phyloP scores from a whole-genome alignment of 2,329 filamentous ascomycete genomes.

The Didymella exigua region DNA sequence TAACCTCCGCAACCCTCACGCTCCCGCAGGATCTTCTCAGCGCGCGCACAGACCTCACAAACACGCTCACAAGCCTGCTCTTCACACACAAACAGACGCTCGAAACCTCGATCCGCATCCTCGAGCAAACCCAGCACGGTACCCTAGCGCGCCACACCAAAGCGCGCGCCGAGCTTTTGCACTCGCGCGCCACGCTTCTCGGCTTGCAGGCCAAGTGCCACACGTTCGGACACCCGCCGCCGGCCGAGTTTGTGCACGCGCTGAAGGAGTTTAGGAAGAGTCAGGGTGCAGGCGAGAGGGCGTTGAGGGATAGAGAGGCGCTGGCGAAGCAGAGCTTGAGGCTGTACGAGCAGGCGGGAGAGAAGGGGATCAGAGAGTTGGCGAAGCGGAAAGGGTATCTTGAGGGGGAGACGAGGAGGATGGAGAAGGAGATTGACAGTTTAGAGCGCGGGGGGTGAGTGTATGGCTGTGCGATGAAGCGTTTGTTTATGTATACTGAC shows the following conservation, averaged over 20 bases:
- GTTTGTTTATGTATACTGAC: neutral
- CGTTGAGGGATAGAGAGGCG: conserved; percentile 39
- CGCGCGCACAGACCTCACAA: conserved; percentile 42
- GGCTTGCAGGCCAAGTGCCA: conserved; percentile 49
- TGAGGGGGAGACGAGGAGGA: conserved; percentile 41
- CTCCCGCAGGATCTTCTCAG: conserved; percentile 35
- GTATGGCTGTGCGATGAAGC: neutral
- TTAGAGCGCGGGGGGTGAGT: conserved; percentile 28
- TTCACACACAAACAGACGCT: conserved; percentile 46
- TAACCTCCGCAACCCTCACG: conserved; percentile 15
- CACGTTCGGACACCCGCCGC: conserved; percentile 34
- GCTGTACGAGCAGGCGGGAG: conserved; percentile 44
- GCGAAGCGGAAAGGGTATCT: conserved; percentile 49
- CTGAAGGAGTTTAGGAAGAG: conserved; percentile 41
- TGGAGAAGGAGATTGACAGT: conserved; percentile 39
- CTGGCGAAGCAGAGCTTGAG: conserved; percentile 44
- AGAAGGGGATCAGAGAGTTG: conserved; percentile 48
- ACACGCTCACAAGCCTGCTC: conserved; percentile 43
- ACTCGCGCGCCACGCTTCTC: conserved; percentile 50
- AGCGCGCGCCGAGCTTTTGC: conserved; percentile 52
- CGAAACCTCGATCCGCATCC: conserved; percentile 48
- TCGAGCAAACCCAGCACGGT: conserved; percentile 57
- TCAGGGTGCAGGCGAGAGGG: conserved; percentile 37
- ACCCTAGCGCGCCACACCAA: conserved; percentile 49
- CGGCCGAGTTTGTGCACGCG: conserved; percentile 33